phyloP scores from a whole-genome alignment of 2,329 filamentous ascomycete genomes.

The Hymenoscyphus fructigenus region DNA sequence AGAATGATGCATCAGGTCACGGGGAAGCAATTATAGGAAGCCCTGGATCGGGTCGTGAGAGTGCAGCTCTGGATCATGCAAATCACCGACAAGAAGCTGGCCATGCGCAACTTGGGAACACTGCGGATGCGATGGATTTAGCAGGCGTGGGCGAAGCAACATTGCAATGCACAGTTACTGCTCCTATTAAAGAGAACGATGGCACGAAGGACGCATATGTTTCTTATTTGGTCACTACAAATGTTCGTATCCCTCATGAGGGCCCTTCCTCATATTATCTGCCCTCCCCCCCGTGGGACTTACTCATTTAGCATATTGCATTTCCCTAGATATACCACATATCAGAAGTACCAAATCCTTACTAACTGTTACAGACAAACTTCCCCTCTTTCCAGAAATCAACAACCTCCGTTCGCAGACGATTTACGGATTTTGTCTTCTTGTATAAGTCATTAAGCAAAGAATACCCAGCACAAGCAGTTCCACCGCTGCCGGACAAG shows the following conservation, averaged over 20 bases:
- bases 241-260: constrained; percentile 53
- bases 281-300: background rate
- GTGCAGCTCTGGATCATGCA: background rate
- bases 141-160: constrained; percentile 68
- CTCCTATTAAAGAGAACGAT: constrained; percentile 91
- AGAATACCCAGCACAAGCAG: constrained; percentile 88
- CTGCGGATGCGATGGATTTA: constrained; percentile 48
- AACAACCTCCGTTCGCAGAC: constrained; percentile 76
- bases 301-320: background rate
- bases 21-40: constrained; percentile 42
- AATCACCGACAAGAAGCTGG: background rate
- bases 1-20: constrained; percentile 56
- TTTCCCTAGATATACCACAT: background rate
- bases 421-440: constrained; percentile 97
- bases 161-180: constrained; percentile 79
- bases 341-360: background rate
- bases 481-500: constrained; percentile 94
- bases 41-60: constrained; percentile 39
- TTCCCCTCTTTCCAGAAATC: constrained; percentile 89
- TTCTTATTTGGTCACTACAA: constrained; percentile 89
- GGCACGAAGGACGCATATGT: constrained; percentile 96
- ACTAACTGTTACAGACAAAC: constrained; percentile 64
- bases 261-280: no score
- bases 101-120: constrained; percentile 33
- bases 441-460: constrained; percentile 85